A percentile compares a stretch with the other conserved stretches of the same genome.
These are phyloP conservation scores for Lactifluus pinguis DNA, from an alignment of 768 basidiomycete species.

Conservation along the genomic window DNA sequence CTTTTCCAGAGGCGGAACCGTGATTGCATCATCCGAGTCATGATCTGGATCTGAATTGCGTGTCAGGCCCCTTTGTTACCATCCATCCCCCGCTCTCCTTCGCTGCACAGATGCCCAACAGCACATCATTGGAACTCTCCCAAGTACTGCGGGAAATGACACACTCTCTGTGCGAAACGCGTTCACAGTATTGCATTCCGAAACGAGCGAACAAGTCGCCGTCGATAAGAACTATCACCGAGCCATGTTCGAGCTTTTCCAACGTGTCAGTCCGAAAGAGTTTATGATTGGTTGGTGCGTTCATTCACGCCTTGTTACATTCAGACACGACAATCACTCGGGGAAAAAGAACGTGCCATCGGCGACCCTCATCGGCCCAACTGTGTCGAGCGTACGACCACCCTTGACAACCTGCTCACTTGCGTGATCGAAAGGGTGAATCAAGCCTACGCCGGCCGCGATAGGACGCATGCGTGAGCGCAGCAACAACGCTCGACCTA, in stretches of 20 bases:
- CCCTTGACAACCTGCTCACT: too few relatives aligned
- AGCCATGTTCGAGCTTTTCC: constrained; percentile 84
- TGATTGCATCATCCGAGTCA: too few relatives aligned
- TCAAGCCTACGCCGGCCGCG: constrained; percentile 72
- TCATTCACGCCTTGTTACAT: too few relatives aligned
- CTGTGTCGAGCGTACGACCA: too few relatives aligned
- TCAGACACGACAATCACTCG: constrained; percentile 72
- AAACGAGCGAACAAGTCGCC: constrained; percentile 87
- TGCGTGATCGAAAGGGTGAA: constrained; percentile 79
- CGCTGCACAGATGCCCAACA: constrained; percentile 73
- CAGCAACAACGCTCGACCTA: constrained; percentile 26
- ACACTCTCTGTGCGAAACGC: constrained; percentile 70
- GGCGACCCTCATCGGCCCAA: too few relatives aligned
- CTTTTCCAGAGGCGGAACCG: too few relatives aligned
- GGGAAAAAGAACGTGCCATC: too few relatives aligned
- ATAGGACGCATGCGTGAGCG: constrained; percentile 54
- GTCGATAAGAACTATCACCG: constrained; percentile 96
- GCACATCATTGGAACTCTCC: constrained; percentile 91
- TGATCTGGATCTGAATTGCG: too few relatives aligned
- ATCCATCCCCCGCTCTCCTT: constrained; percentile 87
- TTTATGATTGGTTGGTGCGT: constrained; percentile 91
- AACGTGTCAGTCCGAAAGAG: constrained; percentile 77
- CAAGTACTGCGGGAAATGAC: constrained; percentile 50
- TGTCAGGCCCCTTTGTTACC: constrained; percentile 65
- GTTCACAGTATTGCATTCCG: constrained; percentile 89